Conservation (phyloP, 2,329 filamentous ascomycete species). For the Fusarium bulbicola region DNA sequence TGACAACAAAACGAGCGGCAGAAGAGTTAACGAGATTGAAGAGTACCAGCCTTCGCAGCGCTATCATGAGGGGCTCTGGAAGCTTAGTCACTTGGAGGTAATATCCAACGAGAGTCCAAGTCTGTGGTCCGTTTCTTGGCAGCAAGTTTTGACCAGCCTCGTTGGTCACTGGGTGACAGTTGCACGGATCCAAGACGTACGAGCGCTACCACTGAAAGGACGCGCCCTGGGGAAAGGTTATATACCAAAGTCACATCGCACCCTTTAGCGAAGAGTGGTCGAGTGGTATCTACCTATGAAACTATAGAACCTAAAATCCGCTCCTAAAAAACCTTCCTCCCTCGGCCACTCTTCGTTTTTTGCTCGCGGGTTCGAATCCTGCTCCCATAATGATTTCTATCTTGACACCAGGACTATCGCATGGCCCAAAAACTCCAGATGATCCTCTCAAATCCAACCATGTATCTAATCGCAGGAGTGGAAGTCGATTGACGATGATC, state of each 20-base stretch:
- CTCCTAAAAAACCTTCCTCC: neutral
- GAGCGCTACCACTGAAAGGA: neutral
- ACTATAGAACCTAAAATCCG: neutral
- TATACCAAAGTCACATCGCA: neutral
- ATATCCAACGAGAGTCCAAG: neutral
- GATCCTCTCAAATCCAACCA: accelerated
- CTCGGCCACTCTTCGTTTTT: constrained; percentile 11
- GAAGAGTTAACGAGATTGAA: neutral
- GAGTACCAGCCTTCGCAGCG: neutral
- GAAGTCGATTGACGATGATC: accelerated
- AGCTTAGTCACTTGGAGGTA: neutral
- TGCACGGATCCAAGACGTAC: neutral
- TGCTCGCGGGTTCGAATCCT: neutral
- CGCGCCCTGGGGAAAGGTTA: neutral
- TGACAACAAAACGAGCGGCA: accelerated
- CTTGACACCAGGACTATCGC: neutral
- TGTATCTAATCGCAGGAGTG: accelerated
- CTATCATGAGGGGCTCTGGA: accelerated
- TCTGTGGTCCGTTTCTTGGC: neutral
- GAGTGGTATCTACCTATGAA: constrained; percentile 12
- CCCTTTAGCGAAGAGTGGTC: constrained; percentile 12
- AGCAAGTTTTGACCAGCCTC: too few relatives aligned
- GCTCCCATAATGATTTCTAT: accelerated
- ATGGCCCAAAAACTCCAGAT: neutral
- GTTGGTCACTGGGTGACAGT: neutral